Evolutionary conservation across 768 basidiomycete species (phyloP), one percentile per base, ranked within the genome.

Genomic region (Trametes elegans): DNA sequence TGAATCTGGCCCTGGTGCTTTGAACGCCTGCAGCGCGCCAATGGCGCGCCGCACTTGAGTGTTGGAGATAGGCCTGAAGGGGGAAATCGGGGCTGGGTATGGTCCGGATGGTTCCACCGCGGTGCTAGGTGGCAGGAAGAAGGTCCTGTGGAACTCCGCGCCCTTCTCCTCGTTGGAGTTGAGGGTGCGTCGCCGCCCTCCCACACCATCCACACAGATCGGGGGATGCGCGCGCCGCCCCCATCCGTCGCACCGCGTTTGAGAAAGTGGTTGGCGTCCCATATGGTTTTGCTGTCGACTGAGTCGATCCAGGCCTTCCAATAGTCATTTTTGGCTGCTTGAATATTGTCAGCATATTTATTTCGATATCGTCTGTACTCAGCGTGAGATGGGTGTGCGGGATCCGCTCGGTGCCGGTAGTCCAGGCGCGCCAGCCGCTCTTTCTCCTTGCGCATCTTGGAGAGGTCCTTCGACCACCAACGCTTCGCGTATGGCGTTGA

Each of bases 401-500:
- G 24, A n/a, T 43, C 14, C 7, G 38, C 42, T 28, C 62, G 52
- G 34, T 51, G 47, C 0, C 35, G 46, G 19, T 54, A 49, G 0
- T 67, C 27, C 0, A 48, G 21, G 0, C 55, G 31, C 3, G 61
- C 55, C 16, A 68, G 29, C 42, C 60, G 54, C 5, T 64, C 56
- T 0, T 58, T 46, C 5, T 61, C 32, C 7, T 49, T 59, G 11
- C 62, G 62, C 24, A 62, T 27, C 0, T 59, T 43, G 0, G 47
- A 48, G 3, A 78, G 69, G 0, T 71, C 70, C 14, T 55, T 44
- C 9, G 48, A 64, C 70, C 67, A 76, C 75, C 73, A 75, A 2
- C 63, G 19, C 29, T 73, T 73, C 2, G 55, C 23, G 49, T 64
- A 64, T 2, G 65, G 66, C 2, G 49, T 57, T 0, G 64, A 62